phyloP scores from a whole-genome alignment of 176 grass and related monocot species.

The Rhipidocladum racemiflorum region DNA sequence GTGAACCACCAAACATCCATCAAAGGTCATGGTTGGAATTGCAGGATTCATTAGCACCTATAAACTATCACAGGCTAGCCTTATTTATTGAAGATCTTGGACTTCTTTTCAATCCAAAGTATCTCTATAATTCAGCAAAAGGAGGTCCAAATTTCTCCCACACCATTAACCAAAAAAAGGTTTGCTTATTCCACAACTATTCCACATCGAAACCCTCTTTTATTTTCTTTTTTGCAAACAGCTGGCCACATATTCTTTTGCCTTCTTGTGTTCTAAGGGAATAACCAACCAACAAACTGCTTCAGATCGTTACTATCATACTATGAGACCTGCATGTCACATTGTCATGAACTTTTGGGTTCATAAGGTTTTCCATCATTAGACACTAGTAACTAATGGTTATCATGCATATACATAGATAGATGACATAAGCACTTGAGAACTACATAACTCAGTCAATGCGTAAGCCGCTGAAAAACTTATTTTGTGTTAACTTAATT shows the following conservation, averaged over 20 bases:
- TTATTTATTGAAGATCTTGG: not conserved
- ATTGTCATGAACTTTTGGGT: not conserved
- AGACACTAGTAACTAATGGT: not conserved
- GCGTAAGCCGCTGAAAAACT: not conserved
- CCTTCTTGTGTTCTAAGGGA: not conserved
- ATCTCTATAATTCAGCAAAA: not conserved
- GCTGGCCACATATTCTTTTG: not conserved
- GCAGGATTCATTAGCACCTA: not conserved
- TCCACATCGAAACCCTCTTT: not conserved
- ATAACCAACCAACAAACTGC: conserved; percentile 7
- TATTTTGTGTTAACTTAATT: not conserved
- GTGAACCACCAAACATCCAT: conserved; percentile 1
- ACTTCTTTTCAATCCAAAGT: not conserved
- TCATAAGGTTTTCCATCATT: not conserved
- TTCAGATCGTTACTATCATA: not conserved
- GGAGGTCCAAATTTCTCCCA: not conserved
- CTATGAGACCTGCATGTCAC: not conserved
- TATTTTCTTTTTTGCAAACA: not conserved
- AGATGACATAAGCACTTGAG: not conserved
- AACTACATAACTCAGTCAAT: not conserved
- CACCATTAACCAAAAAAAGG: not conserved
- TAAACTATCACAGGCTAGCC: not conserved
- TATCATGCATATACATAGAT: not conserved
- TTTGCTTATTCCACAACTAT: not conserved
- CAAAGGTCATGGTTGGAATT: not conserved